Conservation (phyloP, 148 eudicot genomes). For the Cornus controversa region DNA sequence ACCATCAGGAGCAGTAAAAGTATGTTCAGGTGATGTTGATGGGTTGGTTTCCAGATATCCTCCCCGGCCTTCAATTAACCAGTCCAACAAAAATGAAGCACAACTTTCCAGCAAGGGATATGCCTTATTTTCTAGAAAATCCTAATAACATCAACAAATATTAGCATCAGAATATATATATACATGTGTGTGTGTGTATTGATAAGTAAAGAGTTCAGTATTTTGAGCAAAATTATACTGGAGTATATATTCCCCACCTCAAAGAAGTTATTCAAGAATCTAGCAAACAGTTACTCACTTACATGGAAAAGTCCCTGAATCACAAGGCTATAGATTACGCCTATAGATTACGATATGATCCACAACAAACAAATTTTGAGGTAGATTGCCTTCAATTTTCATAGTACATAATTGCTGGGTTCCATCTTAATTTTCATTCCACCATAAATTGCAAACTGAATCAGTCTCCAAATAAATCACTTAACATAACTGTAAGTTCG, state of each 20-base stretch:
- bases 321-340: not conserved
- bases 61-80: slow-evolving; percentile 69
- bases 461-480: not conserved
- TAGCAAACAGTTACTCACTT: no score
- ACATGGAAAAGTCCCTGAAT: no score
- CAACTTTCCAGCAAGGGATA: slow-evolving; percentile 79
- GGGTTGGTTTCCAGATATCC: slow-evolving; percentile 80
- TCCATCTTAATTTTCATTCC: not conserved
- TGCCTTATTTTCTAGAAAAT: slow-evolving; percentile 54
- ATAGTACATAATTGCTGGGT: not conserved
- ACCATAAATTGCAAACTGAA: not conserved
- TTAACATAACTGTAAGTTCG: not conserved
- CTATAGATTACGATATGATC: not conserved
- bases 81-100: slow-evolving; percentile 69
- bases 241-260: not conserved
- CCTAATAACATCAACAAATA: slow-evolving; percentile 17
- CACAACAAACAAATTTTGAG: not conserved
- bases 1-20: slow-evolving; percentile 67
- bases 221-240: not conserved
- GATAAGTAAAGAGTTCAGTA: not conserved
- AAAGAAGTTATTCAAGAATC: not conserved
- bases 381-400: not conserved
- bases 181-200: no score
- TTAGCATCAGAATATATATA: not conserved
- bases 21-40: slow-evolving; percentile 89